Evolutionary conservation across 169 alveolate genomes (phyloP), one percentile per base, ranked within the genome.

Genomic region (Eimeria acervulina): DNA sequence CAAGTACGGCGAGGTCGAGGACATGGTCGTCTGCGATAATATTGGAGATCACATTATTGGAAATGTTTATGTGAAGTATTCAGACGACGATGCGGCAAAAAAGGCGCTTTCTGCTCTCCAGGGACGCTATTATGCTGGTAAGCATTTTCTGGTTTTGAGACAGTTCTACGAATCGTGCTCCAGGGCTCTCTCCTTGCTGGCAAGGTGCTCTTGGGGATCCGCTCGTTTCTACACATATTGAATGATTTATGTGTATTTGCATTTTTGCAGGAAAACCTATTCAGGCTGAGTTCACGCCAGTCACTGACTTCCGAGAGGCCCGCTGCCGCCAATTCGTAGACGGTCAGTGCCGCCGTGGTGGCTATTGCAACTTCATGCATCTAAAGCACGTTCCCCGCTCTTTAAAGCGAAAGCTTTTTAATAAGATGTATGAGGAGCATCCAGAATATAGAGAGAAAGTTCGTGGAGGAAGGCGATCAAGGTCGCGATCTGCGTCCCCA

Each of bases 41-140:
- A 99, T 99, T 80, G 99, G 97, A 17, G 99, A 99, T 95, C 99
- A 99, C 96, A 98, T 99, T 97, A 99, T 99, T 19, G 99, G 99
- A 38, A 99, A 99, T 96, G 99, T 99, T 36, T 99, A 99, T 96
- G 99, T 99, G 28, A 99, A 99, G 97, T 99, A 98, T 97, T 95
- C 98, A 44, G 98, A 98, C 66, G 99, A 99, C 96, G 99, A 98
- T 72, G 99, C 99, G 52, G 99, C 99, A 13, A 99, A 98, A 74
- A 97, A 97, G 85, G 99, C 99, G 51, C 97, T 98, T 66, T 97
- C 98, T 59, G 98, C 98, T 63, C 97, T 99, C 38, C 98, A 99
- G 42, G 99, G 99, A 44, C 97, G 99, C 96, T 99, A 98, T 85
- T 99, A 99, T 97, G 99, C 96, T 15, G 97, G 97, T 83, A 98